Evolutionary conservation across 768 basidiomycete species (phyloP).

Genomic region (Glaciozyma martinii): DNA sequence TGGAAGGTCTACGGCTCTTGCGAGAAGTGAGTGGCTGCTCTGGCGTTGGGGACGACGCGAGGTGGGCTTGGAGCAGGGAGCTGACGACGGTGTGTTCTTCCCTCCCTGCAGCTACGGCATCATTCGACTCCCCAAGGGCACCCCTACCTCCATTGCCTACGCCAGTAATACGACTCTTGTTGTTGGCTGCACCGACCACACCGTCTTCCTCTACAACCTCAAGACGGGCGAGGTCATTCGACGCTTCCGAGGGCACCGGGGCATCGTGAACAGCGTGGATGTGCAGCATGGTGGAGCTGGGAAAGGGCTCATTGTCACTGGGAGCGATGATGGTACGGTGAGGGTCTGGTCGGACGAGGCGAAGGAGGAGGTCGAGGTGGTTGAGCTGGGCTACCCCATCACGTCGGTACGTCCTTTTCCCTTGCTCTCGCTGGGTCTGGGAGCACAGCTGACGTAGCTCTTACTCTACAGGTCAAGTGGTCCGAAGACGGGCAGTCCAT

Average conservation of each 20-base stretch:
- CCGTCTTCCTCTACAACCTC: constrained; percentile 64
- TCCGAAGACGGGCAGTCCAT: constrained; percentile 68
- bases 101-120: constrained; percentile 85
- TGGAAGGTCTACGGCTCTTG: constrained; percentile 35
- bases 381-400: constrained; percentile 70
- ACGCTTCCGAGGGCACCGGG: constrained; percentile 78
- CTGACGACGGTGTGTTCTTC: constrained; percentile 44
- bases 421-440: background rate
- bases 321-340: constrained; percentile 84
- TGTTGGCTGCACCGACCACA: constrained; percentile 84
- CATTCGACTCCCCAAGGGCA: constrained; percentile 74
- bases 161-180: constrained; percentile 55
- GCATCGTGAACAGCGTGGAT: constrained; percentile 82
- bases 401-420: constrained; percentile 50
- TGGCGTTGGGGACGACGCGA: background rate
- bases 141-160: constrained; percentile 64
- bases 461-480: constrained; percentile 53
- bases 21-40: constrained; percentile 18
- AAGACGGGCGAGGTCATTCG: constrained; percentile 72
- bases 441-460: background rate
- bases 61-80: background rate
- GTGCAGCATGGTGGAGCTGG: constrained; percentile 54
- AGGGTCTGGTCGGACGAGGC: constrained; percentile 77
- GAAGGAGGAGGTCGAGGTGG: constrained; percentile 69
- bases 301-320: constrained; percentile 75